phyloP scores from a whole-genome alignment of 2,329 filamentous ascomycete species.

The Aspergillus awamori region DNA sequence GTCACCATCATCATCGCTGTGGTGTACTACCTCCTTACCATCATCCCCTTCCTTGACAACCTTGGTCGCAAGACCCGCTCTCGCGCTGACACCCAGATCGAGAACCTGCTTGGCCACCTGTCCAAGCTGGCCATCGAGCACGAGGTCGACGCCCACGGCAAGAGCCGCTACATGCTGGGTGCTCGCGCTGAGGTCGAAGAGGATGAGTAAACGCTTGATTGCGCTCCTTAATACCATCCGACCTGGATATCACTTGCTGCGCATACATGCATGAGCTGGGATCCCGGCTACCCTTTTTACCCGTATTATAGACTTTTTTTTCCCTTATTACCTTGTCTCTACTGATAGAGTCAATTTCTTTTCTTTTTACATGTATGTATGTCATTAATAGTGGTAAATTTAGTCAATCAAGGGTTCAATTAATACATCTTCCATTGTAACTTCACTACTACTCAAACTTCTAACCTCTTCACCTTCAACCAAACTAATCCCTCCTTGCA shows the following conservation, averaged over 20 bases:
- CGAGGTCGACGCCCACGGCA: conserved; percentile 51
- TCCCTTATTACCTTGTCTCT: conserved; percentile 35
- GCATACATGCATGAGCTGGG: conserved; percentile 35
- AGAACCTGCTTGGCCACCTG: conserved; percentile 57
- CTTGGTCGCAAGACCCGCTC: conserved; percentile 56
- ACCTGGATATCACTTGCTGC: conserved; percentile 41
- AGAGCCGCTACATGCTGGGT: conserved; percentile 48
- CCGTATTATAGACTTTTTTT: conserved; percentile 45
- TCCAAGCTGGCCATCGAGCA: conserved; percentile 57
- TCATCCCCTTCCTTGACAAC: conserved; percentile 52
- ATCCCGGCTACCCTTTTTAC: conserved; percentile 26
- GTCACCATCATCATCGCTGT: conserved; percentile 57
- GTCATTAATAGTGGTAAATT: conserved; percentile 46
- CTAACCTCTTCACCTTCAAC: not conserved
- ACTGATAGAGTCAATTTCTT: conserved; percentile 38
- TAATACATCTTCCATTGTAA: conserved; percentile 2
- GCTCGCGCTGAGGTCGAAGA: conserved; percentile 47
- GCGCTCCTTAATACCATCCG: conserved; percentile 28
- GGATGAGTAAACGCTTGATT: conserved; percentile 44
- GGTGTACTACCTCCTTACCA: conserved; percentile 54
- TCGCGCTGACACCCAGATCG: conserved; percentile 56
- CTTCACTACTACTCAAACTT: not conserved
- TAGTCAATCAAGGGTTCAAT: conserved; percentile 39
- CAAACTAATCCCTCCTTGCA: too few relatives aligned
- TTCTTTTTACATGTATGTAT: conserved; percentile 47